Percentiles rank a stretch among this genome's conserved stretches.
Conservation (phyloP, 2,329 filamentous ascomycete genomes). For the Epichloe brachyelytri region DNA sequence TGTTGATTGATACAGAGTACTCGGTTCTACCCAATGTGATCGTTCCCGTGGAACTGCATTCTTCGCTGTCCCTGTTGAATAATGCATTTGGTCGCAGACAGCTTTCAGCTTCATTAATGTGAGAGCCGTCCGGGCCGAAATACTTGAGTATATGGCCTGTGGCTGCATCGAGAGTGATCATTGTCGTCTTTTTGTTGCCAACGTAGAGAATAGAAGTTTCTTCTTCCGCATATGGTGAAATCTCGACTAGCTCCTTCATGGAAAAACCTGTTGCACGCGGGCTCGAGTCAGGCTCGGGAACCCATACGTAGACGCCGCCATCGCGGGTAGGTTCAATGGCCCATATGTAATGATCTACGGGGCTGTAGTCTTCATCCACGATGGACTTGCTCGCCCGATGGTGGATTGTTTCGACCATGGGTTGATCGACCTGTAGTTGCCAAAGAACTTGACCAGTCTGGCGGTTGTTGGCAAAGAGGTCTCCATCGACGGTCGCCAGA, state of each 20-base stretch:
- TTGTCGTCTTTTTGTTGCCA: conserved; percentile 78
- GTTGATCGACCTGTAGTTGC: conserved; percentile 71
- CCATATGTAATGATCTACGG: conserved; percentile 83
- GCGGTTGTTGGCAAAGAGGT: conserved; percentile 81
- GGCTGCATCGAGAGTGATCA: conserved; percentile 79
- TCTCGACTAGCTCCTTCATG: conserved; percentile 79
- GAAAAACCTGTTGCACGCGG: conserved; percentile 57
- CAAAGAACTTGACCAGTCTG: conserved; percentile 74
- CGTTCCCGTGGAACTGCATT: conserved; percentile 69
- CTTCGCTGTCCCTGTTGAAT: conserved; percentile 53
- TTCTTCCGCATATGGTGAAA: conserved; percentile 62
- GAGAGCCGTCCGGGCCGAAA: conserved; percentile 62
- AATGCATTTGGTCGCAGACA: conserved; percentile 58
- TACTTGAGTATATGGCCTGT: conserved; percentile 73
- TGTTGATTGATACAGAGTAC: conserved; percentile 78
- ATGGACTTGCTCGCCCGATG: conserved; percentile 56
- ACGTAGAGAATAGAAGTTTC: conserved; percentile 70
- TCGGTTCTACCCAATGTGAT: conserved; percentile 77
- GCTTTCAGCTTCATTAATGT: conserved; percentile 57
- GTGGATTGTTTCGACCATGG: conserved; percentile 85
- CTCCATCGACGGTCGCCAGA: conserved; percentile 98
- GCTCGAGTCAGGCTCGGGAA: conserved; percentile 45
- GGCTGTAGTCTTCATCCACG: conserved; percentile 43
- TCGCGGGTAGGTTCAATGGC: conserved; percentile 86
- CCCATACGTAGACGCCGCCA: conserved; percentile 77